Percentiles rank a stretch among this genome's conserved stretches.
Evolutionary conservation across 164 flowering plant species (phyloP).

Genomic region (Tetracentron sinense): DNA sequence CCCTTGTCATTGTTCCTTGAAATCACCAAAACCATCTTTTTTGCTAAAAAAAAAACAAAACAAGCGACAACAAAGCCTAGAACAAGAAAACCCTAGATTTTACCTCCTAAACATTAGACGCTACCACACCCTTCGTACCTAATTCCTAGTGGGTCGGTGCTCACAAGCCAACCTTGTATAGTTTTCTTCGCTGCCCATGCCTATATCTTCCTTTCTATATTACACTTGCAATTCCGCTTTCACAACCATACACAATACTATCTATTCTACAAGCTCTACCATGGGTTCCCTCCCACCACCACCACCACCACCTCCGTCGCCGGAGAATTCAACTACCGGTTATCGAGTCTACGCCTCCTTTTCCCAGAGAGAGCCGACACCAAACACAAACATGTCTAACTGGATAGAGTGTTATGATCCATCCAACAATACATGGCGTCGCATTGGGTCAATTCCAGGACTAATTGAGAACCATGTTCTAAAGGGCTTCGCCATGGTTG

Average conservation of each 20-base stretch:
- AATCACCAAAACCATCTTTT: background rate
- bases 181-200: constrained; percentile 2
- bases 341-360: constrained; percentile 15
- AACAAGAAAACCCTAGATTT: constrained; percentile 2
- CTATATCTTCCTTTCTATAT: background rate
- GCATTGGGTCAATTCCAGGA: constrained; percentile 32
- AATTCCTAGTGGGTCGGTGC: constrained; percentile 19
- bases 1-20: background rate
- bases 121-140: background rate
- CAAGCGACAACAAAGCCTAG: background rate
- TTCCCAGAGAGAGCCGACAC: constrained; percentile 7
- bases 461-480: constrained; percentile 33
- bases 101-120: background rate
- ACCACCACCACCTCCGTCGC: constrained; percentile 12
- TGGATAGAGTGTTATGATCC: constrained; percentile 36
- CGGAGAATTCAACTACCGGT: background rate
- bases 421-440: constrained; percentile 21
- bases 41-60: background rate
- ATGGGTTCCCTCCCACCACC: constrained; percentile 23
- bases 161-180: constrained; percentile 9
- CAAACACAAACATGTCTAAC: constrained; percentile 6
- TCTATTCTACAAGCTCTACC: constrained; percentile 3
- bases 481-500: constrained; percentile 51
- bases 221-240: constrained; percentile 8
- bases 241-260: background rate